phyloP scores from a whole-genome alignment of 768 basidiomycete genomes.

The Lactifluus subvellereus region DNA sequence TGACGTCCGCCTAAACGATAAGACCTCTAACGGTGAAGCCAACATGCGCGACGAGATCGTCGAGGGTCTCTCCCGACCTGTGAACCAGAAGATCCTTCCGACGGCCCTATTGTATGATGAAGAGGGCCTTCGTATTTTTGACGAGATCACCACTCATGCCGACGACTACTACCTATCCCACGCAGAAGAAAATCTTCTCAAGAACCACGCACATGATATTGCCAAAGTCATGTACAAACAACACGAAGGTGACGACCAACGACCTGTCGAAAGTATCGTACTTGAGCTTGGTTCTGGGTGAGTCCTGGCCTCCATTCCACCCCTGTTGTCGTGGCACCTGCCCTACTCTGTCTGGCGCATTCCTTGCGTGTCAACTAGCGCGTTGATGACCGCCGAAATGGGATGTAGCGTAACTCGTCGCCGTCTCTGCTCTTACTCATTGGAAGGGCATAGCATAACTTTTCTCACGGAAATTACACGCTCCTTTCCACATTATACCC shows the following conservation, averaged over 20 bases:
- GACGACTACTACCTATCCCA: slow-evolving; percentile 87
- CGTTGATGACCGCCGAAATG: not conserved
- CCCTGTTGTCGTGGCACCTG: not conserved
- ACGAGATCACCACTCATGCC: slow-evolving; percentile 71
- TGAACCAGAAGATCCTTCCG: slow-evolving; percentile 59
- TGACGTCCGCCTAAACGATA: slow-evolving; percentile 40
- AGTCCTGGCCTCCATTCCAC: slow-evolving; percentile 32
- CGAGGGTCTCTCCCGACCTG: slow-evolving; percentile 49
- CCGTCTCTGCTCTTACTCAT: not conserved
- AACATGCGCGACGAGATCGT: slow-evolving; percentile 43
- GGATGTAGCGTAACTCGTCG: not conserved
- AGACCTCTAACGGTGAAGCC: slow-evolving; percentile 29
- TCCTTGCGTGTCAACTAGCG: not conserved
- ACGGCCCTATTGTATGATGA: slow-evolving; percentile 86
- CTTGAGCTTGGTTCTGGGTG: slow-evolving; percentile 95
- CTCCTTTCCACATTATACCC: not conserved
- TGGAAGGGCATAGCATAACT: not conserved
- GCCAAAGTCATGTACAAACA: slow-evolving; percentile 60
- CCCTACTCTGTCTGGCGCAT: not conserved
- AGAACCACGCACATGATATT: slow-evolving; percentile 66
- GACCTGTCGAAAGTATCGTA: slow-evolving; percentile 47
- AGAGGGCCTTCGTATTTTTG: slow-evolving; percentile 78
- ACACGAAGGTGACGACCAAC: slow-evolving; percentile 23
- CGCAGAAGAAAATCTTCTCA: slow-evolving; percentile 84
- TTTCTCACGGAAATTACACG: not conserved